Evolutionary conservation across 1,284 basidiomycete species (phyloP).

Genomic region (Irpex sp.): DNA sequence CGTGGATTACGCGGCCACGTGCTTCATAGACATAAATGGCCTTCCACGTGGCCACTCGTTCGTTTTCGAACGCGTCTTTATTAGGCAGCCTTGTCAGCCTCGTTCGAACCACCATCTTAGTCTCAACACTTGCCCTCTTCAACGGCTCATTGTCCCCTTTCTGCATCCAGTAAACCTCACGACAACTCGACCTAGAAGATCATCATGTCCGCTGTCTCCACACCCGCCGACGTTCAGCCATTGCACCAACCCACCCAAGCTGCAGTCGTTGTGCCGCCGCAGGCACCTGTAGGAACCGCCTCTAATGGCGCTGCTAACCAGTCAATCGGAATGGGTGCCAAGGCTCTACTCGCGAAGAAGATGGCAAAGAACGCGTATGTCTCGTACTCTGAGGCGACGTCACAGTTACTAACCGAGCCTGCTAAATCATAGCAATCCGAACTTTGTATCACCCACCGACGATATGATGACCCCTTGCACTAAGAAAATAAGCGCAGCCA

Average conservation of each 20-base stretch:
- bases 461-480: slow-evolving; percentile 88
- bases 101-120: background rate
- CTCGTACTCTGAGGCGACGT: background rate
- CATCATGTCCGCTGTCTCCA: slow-evolving; percentile 54
- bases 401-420: background rate
- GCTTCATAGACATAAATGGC: background rate
- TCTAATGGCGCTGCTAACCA: slow-evolving; percentile 43
- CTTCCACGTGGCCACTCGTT: slow-evolving; percentile 2
- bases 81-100: background rate
- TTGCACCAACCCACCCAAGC: slow-evolving; percentile 80
- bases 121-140: background rate
- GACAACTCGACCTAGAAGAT: background rate
- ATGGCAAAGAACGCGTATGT: slow-evolving; percentile 79
- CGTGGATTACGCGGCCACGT: background rate
- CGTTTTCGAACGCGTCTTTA: slow-evolving; percentile 6
- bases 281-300: slow-evolving; percentile 72
- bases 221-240: slow-evolving; percentile 68
- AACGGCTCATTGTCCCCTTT: background rate
- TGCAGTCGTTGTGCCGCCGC: slow-evolving; percentile 71
- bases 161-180: background rate
- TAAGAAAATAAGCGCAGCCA: slow-evolving; percentile 82
- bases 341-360: slow-evolving; percentile 83
- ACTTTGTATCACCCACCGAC: slow-evolving; percentile 86
- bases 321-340: slow-evolving; percentile 75
- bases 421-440: slow-evolving; percentile 59